These are phyloP conservation scores for Blastocystis sp. DNA, from an alignment of 352 stramenopile genomes.

Conservation along the genomic window DNA sequence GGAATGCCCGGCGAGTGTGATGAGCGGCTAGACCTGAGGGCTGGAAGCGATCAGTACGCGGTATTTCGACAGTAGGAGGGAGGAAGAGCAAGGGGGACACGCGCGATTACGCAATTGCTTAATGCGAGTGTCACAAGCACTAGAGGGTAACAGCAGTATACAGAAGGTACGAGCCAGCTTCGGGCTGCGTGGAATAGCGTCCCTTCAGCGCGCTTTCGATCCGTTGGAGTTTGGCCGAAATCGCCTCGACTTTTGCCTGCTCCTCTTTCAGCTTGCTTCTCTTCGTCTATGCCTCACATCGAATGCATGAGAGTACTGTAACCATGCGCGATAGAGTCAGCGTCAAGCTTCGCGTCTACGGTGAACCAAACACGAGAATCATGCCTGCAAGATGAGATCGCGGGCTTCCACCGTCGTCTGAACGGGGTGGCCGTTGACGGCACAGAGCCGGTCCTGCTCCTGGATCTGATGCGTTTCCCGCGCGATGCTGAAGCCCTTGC, in stretches of 20 bases:
- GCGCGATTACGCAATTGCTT: background rate
- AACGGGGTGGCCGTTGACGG: conserved; percentile 6
- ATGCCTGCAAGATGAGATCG: background rate
- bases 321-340: conserved; percentile 10
- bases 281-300: background rate
- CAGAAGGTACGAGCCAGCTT: background rate
- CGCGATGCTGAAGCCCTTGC: conserved; percentile 7
- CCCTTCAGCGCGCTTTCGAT: conserved; percentile 14
- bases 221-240: background rate
- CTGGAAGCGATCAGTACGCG: background rate
- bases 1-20: conserved; percentile 8
- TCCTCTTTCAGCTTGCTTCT: background rate
- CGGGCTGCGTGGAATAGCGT: background rate
- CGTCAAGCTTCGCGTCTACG: conserved; percentile 6
- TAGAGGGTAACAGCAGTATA: background rate
- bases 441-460: conserved; percentile 2
- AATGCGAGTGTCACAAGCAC: background rate
- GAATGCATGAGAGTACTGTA: background rate
- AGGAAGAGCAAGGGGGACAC: background rate
- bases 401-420: conserved; percentile 21
- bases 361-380: background rate
- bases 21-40: background rate
- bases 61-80: background rate
- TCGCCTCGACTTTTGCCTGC: background rate
- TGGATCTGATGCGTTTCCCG: background rate